A percentile compares a stretch with the other conserved stretches of the same genome.
phyloP scores from a whole-genome alignment of 2,329 filamentous ascomycete genomes.

The Pyrenophora teres region DNA sequence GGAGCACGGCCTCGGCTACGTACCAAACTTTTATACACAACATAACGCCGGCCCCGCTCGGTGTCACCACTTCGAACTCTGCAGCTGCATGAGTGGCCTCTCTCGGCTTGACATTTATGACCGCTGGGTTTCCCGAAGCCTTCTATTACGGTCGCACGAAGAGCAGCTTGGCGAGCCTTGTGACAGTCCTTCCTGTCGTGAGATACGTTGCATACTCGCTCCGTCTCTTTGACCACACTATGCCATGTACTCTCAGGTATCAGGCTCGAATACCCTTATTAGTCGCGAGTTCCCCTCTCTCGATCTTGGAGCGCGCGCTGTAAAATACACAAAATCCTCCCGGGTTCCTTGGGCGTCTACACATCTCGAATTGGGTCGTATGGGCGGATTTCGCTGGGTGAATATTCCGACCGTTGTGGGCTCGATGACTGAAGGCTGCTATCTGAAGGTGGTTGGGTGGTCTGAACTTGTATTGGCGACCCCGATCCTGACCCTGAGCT shows the following conservation, averaged over 20 bases:
- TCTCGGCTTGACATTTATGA: slow-evolving; percentile 14
- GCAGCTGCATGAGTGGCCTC: slow-evolving; percentile 11
- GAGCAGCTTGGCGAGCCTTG: slow-evolving; percentile 5
- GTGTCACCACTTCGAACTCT: slow-evolving; percentile 22
- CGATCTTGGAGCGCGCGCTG: slow-evolving; percentile 18
- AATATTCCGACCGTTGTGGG: slow-evolving; percentile 38
- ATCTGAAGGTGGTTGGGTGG: slow-evolving; percentile 33
- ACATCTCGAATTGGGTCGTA: slow-evolving; percentile 47
- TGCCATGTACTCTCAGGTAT: slow-evolving; percentile 25
- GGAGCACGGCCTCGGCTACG: slow-evolving; percentile 23
- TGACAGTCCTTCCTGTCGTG: slow-evolving; percentile 9
- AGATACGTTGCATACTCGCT: slow-evolving; percentile 7
- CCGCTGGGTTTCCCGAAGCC: slow-evolving; percentile 7
- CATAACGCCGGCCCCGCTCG: slow-evolving; percentile 14
- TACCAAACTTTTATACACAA: slow-evolving; percentile 27
- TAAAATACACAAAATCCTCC: slow-evolving; percentile 28
- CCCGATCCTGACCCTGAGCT: slow-evolving; percentile 25
- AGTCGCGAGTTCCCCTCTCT: slow-evolving; percentile 17
- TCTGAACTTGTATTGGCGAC: slow-evolving; percentile 36
- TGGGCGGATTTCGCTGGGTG: slow-evolving; percentile 41
- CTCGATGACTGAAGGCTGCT: slow-evolving; percentile 36
- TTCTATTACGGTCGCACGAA: slow-evolving; percentile 6
- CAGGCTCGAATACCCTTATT: slow-evolving; percentile 21
- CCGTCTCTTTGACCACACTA: slow-evolving; percentile 9
- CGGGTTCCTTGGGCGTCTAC: slow-evolving; percentile 21